Percentiles rank a stretch among this genome's conserved stretches.
Conservation (phyloP, 2,329 filamentous ascomycete species). For the Penicillium decumbens region DNA sequence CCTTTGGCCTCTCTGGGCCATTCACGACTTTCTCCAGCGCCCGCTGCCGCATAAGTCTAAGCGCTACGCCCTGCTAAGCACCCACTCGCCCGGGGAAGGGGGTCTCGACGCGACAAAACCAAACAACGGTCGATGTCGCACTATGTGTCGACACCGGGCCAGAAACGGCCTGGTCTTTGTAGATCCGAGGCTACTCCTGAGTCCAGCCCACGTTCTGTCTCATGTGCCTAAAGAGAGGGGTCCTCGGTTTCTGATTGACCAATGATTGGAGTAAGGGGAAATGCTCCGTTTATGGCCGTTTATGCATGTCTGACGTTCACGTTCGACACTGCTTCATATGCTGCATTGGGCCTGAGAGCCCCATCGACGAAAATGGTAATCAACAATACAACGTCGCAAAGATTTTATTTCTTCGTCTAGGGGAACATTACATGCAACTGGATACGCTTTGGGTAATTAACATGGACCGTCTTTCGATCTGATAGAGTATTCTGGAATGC, state of each 20-base stretch:
- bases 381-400: neutral
- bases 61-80: neutral
- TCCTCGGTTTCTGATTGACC: neutral
- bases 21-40: slow-evolving; percentile 6
- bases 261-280: slow-evolving; percentile 1
- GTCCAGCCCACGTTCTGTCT: slow-evolving; percentile 6
- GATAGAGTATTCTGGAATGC: too few species aligned
- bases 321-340: neutral
- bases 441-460: too few species aligned
- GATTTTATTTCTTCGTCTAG: neutral
- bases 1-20: slow-evolving; percentile 8
- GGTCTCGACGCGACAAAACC: slow-evolving; percentile 5
- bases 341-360: neutral
- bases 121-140: neutral
- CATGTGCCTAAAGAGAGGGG: neutral
- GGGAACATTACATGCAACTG: neutral
- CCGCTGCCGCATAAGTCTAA: slow-evolving; percentile 10
- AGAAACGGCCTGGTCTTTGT: slow-evolving; percentile 6
- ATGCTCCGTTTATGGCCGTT: neutral
- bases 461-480: too few species aligned
- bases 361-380: neutral
- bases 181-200: slow-evolving; percentile 4
- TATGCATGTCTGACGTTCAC: slow-evolving; percentile 1
- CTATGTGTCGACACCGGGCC: slow-evolving; percentile 6
- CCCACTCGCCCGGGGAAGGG: neutral